Evolutionary conservation across 2,329 filamentous ascomycete species (phyloP).

Genomic region (Trichoderma sp.): DNA sequence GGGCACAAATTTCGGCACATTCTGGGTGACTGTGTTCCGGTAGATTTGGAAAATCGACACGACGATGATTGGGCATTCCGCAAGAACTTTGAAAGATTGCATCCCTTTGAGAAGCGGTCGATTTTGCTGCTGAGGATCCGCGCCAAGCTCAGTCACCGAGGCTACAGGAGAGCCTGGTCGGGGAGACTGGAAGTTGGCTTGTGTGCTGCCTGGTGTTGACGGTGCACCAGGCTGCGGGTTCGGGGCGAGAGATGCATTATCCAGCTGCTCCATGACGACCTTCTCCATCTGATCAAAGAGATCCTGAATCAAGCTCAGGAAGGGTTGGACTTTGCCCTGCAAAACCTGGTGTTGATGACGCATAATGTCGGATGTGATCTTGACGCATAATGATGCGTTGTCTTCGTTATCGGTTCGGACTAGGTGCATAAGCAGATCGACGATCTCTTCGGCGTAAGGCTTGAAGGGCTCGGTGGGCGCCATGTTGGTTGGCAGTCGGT

Average conservation of each 20-base stretch:
- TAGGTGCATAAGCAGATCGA: constrained; percentile 84
- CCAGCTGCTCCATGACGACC: constrained; percentile 92
- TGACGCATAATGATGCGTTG: constrained; percentile 96
- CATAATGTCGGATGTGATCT: constrained; percentile 96
- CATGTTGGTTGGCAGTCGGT: constrained; percentile 72
- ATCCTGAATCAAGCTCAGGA: constrained; percentile 88
- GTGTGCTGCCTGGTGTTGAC: constrained; percentile 63
- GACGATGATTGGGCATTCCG: constrained; percentile 97
- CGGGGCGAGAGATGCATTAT: constrained; percentile 62
- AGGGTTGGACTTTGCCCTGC: constrained; percentile 75
- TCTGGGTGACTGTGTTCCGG: constrained; percentile 70
- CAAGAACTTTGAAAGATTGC: constrained; percentile 98
- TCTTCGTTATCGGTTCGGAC: constrained; percentile 95
- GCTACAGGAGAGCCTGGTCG: constrained; percentile 86
- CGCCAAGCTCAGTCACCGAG: constrained; percentile 74
- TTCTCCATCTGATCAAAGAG: constrained; percentile 94
- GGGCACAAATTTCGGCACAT: constrained; percentile 89
- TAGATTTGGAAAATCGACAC: constrained; percentile 98
- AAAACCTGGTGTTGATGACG: constrained; percentile 86
- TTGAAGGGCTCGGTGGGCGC: constrained; percentile 77
- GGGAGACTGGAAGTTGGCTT: constrained; percentile 78
- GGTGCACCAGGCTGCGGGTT: constrained; percentile 55
- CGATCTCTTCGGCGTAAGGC: constrained; percentile 80
- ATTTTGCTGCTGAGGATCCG: constrained; percentile 75
- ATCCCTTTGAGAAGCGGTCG: constrained; percentile 85